Evolutionary conservation across 73 alveolate genomes (phyloP), one percentile per base, ranked within the genome.

Genomic region (Stentor roeselii): DNA sequence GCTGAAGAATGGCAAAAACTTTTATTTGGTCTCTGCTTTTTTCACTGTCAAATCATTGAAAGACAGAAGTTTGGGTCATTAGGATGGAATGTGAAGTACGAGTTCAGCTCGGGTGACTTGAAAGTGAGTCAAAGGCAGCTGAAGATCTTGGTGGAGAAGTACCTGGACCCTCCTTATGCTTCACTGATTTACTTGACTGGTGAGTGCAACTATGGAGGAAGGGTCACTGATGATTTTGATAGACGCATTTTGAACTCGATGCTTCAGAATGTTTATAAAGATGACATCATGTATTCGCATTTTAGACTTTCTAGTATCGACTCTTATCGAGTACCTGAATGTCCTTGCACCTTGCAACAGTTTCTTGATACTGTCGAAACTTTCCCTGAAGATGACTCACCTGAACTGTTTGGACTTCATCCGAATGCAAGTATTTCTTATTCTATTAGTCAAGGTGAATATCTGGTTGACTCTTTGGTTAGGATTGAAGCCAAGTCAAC

Each of bases 181-280:
- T 99, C 99, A 35, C 85, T 98, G 78, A 95, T 92, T 61, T 98
- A 98, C 92, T 86, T 98, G 86, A 96, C 99, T 32, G 99, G 99
- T 59, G 99, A 98, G 91, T 98, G 99, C 83, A 98, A 98, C 91
- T 98, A 98, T 86, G 99, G 99, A 6, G 99, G 99, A 34, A 93
- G 99, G 83, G 99, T 98, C 4, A 98, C 99, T 0, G 99, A 98
- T 86, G 99, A 98, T 84, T 96, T 94, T 88, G 99, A 98, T 83
- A 93, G 99, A 78, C 94, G 99, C 76, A 93, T 95, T 36, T 87
- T 98, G 82, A 93, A 93, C 93, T 94, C 99, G 34, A 89, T 98
- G 39, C 89, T 98, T 76, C 96, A 93, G 27, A 97, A 95, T 87
- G 97, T 92, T 93, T 98, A 94, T 82, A 87, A 95, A 80, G 83